Evolutionary conservation across 2,329 filamentous ascomycete genomes (phyloP).

Genomic region (Cordyceps militaris): DNA sequence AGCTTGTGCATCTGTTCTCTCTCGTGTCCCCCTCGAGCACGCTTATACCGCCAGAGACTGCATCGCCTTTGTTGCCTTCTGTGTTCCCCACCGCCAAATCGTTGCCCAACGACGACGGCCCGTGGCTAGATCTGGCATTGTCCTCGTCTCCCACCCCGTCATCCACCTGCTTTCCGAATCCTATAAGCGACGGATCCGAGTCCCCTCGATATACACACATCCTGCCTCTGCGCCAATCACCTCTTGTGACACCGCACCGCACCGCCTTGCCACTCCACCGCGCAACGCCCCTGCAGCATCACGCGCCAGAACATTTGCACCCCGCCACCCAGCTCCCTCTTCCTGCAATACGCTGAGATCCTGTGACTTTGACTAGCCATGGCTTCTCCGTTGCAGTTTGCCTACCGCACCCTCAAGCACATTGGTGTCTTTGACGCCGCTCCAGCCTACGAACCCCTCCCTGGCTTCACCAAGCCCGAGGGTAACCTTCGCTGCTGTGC

Average conservation of each 20-base stretch:
- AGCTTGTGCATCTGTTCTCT: slow-evolving; percentile 12
- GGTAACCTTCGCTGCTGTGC: slow-evolving; percentile 90
- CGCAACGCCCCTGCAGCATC: slow-evolving; percentile 12
- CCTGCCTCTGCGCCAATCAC: slow-evolving; percentile 7
- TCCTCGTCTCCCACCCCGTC: slow-evolving; percentile 1
- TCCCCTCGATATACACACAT: slow-evolving; percentile 6
- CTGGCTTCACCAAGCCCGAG: slow-evolving; percentile 81
- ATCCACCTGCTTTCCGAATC: slow-evolving; percentile 4
- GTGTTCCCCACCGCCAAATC: slow-evolving; percentile 11
- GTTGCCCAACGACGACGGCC: slow-evolving; percentile 8
- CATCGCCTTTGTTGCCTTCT: slow-evolving; percentile 7
- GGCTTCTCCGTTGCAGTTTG: slow-evolving; percentile 89
- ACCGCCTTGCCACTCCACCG: neutral
- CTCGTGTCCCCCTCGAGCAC: slow-evolving; percentile 9
- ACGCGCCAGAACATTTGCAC: slow-evolving; percentile 13
- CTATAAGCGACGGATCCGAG: slow-evolving; percentile 8
- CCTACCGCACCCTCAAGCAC: slow-evolving; percentile 93
- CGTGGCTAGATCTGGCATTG: slow-evolving; percentile 5
- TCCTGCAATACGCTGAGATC: slow-evolving; percentile 21
- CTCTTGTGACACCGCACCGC: slow-evolving; percentile 1
- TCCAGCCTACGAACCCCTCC: slow-evolving; percentile 76
- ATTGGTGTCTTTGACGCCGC: slow-evolving; percentile 90
- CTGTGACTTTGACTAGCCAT: slow-evolving; percentile 93
- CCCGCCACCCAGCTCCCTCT: slow-evolving; percentile 18
- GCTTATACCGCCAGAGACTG: slow-evolving; percentile 10